Conservation (phyloP, 2,329 filamentous ascomycete species). For the Cordyceps sp. region DNA sequence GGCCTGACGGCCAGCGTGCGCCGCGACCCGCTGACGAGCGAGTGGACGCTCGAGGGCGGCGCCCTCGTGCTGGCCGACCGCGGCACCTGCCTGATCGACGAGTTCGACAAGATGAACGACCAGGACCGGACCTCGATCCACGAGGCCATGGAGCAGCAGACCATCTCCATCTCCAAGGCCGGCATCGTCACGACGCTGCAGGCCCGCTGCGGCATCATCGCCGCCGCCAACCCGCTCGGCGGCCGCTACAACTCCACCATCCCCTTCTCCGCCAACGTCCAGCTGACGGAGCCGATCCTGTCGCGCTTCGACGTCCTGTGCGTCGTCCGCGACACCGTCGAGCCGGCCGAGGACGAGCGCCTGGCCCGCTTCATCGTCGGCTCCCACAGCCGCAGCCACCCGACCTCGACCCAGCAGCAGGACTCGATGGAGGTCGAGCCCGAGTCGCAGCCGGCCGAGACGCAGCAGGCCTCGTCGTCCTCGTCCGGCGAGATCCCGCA, state of each 20-base stretch:
- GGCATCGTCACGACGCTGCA: conserved; percentile 96
- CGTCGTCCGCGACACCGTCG: conserved; percentile 89
- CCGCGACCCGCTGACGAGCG: conserved; percentile 83
- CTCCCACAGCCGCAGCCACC: conserved; percentile 83
- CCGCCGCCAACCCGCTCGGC: conserved; percentile 89
- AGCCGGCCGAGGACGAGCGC: conserved; percentile 81
- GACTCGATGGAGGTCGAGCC: conserved; percentile 47
- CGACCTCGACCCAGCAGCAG: conserved; percentile 26
- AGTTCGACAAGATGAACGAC: conserved; percentile 99
- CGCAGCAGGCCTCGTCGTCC: conserved; percentile 10
- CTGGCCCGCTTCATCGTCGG: conserved; percentile 89
- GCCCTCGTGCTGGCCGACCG: conserved; percentile 88
- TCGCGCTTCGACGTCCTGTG: conserved; percentile 97
- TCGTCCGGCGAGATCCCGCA: conserved; percentile 61
- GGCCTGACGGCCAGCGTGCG: conserved; percentile 95
- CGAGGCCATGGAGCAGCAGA: conserved; percentile 99
- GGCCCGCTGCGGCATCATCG: conserved; percentile 88
- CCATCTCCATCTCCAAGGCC: conserved; percentile 96
- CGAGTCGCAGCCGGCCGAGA: conserved; percentile 27
- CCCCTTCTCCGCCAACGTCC: conserved; percentile 90
- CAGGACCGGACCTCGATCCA: conserved; percentile 96
- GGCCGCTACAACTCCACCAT: conserved; percentile 94
- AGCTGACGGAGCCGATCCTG: conserved; percentile 90
- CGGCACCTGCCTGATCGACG: conserved; percentile 90
- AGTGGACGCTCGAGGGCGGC: conserved; percentile 95